Evolutionary conservation across 2,329 filamentous ascomycete species (phyloP), one percentile per base, ranked within the genome.

Genomic region (Orbilia brochopaga): DNA sequence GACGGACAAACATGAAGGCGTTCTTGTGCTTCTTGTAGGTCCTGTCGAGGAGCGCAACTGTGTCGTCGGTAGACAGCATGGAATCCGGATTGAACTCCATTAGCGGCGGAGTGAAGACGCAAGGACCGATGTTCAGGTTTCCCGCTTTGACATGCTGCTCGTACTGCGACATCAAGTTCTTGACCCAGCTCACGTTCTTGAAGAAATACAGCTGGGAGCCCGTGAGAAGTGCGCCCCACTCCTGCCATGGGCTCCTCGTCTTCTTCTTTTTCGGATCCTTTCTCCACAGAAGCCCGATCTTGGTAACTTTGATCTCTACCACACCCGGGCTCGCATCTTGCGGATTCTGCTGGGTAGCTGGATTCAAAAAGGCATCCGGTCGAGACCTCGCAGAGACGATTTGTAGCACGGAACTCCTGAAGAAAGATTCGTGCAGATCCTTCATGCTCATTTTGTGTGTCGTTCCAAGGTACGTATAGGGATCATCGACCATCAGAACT

Each of bases 121-220:
- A 87, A 0, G 92, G 90, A 17, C 73, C 74, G 53, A 87, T 87
- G 0, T 87, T 87, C 67, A 89, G 86, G 69, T 91, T 85, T 1
- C 90, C 91, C 60, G 88, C 86, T 78, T 89, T 94, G 75, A 91
- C 83, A 76, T 96, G 91, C 11, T 84, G 83, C 51, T 96, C 92
- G 78, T 93, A 88, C 78, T 99, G 94, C 74, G 90, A 86, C 82
- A 97, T 92, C 74, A 99, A 80, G 67, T 85, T 90, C 79, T 96
- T 97, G 35, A 96, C 87, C 93, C 94, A 99, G 19, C 87, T 84
- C 3, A 91, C 89, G 78, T 97, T 97, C 66, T 91, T 88, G 82
- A 97, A 99, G 79, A 99, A 91, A 79, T 97, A 99, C 6, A 99
- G 85, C 77, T 97, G 93, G 4, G 94, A 95, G n/a, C 93, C 91